Percentiles rank a stretch among this genome's conserved stretches.
Evolutionary conservation across 1,139 yeast genomes (phyloP).

Genomic region (Dujonia santamariae): DNA sequence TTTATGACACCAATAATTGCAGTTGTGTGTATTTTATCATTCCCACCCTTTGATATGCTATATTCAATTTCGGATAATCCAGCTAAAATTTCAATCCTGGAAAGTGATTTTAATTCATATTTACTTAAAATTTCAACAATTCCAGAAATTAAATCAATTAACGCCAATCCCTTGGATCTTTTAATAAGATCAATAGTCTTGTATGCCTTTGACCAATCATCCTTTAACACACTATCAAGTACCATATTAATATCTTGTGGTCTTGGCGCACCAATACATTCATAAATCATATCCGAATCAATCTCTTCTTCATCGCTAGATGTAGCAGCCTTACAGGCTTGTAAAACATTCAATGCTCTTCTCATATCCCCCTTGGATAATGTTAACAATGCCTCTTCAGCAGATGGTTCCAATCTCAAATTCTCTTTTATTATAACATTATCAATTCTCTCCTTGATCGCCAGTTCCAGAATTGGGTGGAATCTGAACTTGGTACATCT

Average conservation of each 20-base stretch:
- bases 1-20: conserved; percentile 90
- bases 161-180: conserved; percentile 76
- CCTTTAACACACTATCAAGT: conserved; percentile 72
- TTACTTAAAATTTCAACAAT: conserved; percentile 66
- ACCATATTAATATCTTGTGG: conserved; percentile 80
- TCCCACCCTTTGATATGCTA: conserved; percentile 89
- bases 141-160: conserved; percentile 79
- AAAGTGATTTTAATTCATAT: conserved; percentile 59
- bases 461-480: conserved; percentile 69
- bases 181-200: conserved; percentile 63
- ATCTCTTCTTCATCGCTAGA: conserved; percentile 36
- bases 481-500: conserved; percentile 95
- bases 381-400: conserved; percentile 61
- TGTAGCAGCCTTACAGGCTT: conserved; percentile 83
- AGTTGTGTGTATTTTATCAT: conserved; percentile 83
- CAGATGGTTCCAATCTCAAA: conserved; percentile 55
- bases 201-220: conserved; percentile 83
- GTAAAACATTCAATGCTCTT: conserved; percentile 87
- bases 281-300: conserved; percentile 74
- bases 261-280: conserved; percentile 94
- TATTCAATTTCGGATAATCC: conserved; percentile 87
- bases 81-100: conserved; percentile 61
- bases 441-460: conserved; percentile 64
- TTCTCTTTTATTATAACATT: conserved; percentile 69
- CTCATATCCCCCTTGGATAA: conserved; percentile 95